Conservation (phyloP, 2,329 filamentous ascomycete genomes). For the Cercospora janseana region DNA sequence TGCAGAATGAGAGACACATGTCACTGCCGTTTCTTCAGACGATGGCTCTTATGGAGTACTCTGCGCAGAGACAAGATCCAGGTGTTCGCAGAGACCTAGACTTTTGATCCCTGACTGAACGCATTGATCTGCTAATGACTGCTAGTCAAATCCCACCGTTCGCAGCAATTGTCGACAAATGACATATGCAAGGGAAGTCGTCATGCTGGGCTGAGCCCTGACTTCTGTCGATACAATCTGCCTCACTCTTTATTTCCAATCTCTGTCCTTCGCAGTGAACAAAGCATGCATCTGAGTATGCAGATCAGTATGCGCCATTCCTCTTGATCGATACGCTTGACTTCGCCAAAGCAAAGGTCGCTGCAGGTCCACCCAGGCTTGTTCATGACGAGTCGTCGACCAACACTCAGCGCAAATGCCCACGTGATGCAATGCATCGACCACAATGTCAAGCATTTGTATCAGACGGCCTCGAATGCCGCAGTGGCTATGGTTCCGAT, state of each 20-base stretch:
- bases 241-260: slow-evolving; percentile 34
- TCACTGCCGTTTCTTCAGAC: too few species aligned
- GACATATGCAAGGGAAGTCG: too few species aligned
- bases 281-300: slow-evolving; percentile 34
- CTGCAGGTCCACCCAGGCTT: slow-evolving; percentile 48
- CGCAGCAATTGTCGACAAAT: too few species aligned
- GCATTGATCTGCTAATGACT: too few species aligned
- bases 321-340: slow-evolving; percentile 25
- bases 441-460: slow-evolving; percentile 64
- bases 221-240: too few species aligned
- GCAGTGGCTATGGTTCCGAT: slow-evolving; percentile 71
- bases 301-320: slow-evolving; percentile 27
- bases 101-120: too few species aligned
- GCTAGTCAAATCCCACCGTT: too few species aligned
- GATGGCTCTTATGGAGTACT: too few species aligned
- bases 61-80: too few species aligned
- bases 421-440: slow-evolving; percentile 44
- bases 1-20: too few species aligned
- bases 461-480: slow-evolving; percentile 65
- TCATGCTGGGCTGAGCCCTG: too few species aligned
- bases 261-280: slow-evolving; percentile 36
- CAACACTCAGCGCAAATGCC: slow-evolving; percentile 50
- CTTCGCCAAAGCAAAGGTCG: slow-evolving; percentile 46
- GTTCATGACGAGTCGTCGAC: slow-evolving; percentile 39
- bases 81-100: too few species aligned